Evolutionary conservation across 2,329 filamentous ascomycete species (phyloP).

Genomic region (Sarocladiaceae sp.): DNA sequence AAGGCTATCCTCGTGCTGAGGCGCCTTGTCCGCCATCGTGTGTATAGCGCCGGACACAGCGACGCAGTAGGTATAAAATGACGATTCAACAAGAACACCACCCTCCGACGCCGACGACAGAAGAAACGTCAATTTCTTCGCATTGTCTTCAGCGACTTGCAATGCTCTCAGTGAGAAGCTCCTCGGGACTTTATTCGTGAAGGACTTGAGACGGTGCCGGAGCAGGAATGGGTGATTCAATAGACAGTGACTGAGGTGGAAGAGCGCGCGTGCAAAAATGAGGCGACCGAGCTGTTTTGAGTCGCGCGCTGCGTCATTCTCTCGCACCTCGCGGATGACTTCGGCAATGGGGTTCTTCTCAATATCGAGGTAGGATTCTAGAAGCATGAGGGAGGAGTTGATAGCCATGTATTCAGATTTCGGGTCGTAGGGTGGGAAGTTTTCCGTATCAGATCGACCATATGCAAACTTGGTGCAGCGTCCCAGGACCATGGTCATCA

Average conservation of each 20-base stretch:
- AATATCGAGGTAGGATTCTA: conserved; percentile 13
- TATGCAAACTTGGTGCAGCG: conserved; percentile 13
- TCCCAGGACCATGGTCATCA: conserved; percentile 12
- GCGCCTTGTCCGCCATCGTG: conserved; percentile 9
- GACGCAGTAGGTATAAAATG: conserved; percentile 14
- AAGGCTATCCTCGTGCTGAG: conserved; percentile 5
- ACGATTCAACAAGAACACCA: conserved; percentile 11
- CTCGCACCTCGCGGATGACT: conserved; percentile 10
- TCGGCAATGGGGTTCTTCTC: conserved; percentile 9
- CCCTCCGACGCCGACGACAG: conserved; percentile 8
- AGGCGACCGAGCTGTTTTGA: conserved; percentile 11
- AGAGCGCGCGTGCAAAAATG: conserved; percentile 14
- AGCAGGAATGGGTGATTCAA: conserved; percentile 48
- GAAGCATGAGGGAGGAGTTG: conserved; percentile 12
- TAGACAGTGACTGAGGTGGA: conserved; percentile 31
- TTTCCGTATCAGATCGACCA: conserved; percentile 3
- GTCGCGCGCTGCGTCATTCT: background rate
- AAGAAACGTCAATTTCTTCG: conserved; percentile 11
- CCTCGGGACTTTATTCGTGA: conserved; percentile 6
- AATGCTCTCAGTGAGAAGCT: conserved; percentile 12
- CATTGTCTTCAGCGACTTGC: conserved; percentile 10
- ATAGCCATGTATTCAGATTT: conserved; percentile 14
- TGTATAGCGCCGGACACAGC: conserved; percentile 14
- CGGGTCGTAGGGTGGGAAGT: conserved; percentile 14
- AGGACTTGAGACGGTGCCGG: conserved; percentile 33